phyloP scores from a whole-genome alignment of 2,329 filamentous ascomycete genomes.

The Pseudogymnoascus sp. region DNA sequence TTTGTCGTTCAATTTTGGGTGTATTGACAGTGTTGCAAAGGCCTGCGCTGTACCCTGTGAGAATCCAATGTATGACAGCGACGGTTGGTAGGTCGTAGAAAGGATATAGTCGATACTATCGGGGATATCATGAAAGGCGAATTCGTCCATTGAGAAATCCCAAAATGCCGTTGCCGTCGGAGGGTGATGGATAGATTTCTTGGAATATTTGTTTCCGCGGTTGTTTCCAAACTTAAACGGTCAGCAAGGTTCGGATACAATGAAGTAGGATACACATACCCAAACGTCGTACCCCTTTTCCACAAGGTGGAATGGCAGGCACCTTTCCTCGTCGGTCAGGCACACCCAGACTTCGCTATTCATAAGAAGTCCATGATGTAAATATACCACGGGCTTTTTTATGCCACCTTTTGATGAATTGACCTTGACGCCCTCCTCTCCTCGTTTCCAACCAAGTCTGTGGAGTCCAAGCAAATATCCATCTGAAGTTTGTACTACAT shows the following conservation, averaged over 20 bases:
- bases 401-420: slow-evolving; percentile 59
- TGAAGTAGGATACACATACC: slow-evolving; percentile 41
- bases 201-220: slow-evolving; percentile 97
- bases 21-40: slow-evolving; percentile 86
- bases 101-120: slow-evolving; percentile 91
- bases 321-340: slow-evolving; percentile 75
- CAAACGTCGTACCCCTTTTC: slow-evolving; percentile 94
- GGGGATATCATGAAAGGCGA: slow-evolving; percentile 95
- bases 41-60: slow-evolving; percentile 95
- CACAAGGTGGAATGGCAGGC: slow-evolving; percentile 79
- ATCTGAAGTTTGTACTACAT: slow-evolving; percentile 89
- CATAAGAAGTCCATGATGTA: slow-evolving; percentile 96
- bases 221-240: slow-evolving; percentile 78
- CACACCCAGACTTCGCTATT: slow-evolving; percentile 99
- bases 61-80: slow-evolving; percentile 92
- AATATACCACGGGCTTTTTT: slow-evolving; percentile 79
- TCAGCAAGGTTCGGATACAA: slow-evolving; percentile 18
- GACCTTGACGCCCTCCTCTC: slow-evolving; percentile 70
- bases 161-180: slow-evolving; percentile 76
- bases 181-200: slow-evolving; percentile 73
- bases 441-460: slow-evolving; percentile 71
- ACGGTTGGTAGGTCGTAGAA: slow-evolving; percentile 69
- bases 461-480: slow-evolving; percentile 89
- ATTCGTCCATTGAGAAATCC: slow-evolving; percentile 98
- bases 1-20: slow-evolving; percentile 84